Percentiles rank a stretch among this genome's conserved stretches.
Conservation (phyloP, 108 stramenopile genomes). For the Pseudonitzschia delicatissima region DNA sequence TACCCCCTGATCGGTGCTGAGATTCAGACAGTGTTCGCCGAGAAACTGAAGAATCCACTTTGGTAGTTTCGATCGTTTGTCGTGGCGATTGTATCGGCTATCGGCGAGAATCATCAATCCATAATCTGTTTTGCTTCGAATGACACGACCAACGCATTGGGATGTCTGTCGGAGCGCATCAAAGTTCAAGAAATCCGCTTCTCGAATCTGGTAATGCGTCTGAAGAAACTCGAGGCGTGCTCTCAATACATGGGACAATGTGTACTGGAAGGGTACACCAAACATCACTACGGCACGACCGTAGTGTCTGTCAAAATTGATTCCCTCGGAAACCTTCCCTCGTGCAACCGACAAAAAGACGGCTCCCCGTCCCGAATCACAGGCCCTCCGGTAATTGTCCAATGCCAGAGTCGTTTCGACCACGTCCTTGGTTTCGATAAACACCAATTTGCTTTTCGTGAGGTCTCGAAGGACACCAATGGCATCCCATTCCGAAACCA, state of each 20-base stretch:
- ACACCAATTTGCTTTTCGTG: constrained; percentile 93
- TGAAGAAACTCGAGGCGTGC: constrained; percentile 95
- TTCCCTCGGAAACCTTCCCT: constrained; percentile 99
- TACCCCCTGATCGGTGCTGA: constrained; percentile 91
- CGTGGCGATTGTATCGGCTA: constrained; percentile 90
- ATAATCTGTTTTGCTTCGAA: constrained; percentile 95
- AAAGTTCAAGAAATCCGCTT: constrained; percentile 96
- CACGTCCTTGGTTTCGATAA: constrained; percentile 99
- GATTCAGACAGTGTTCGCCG: constrained; percentile 82
- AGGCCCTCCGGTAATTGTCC: constrained; percentile 96
- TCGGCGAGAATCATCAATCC: constrained; percentile 96
- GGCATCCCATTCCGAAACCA: constrained; percentile 94
- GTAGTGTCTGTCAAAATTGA: constrained; percentile 99
- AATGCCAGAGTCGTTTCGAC: constrained; percentile 98
- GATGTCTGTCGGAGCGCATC: constrained; percentile 93
- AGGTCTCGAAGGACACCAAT: constrained; percentile 88
- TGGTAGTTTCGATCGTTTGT: constrained; percentile 95
- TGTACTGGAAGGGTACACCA: constrained; percentile 99
- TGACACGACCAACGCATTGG: constrained; percentile 95
- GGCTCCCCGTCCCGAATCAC: constrained; percentile 97
- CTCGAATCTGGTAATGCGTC: constrained; percentile 90
- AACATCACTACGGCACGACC: constrained; percentile 97
- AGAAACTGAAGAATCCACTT: constrained; percentile 97
- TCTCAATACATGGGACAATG: constrained; percentile 89
- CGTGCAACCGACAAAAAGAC: constrained; percentile 98